These are phyloP conservation scores for Leptomonas pyrrhocoris DNA, from an alignment of 208 protist genomes.

Conservation along the genomic window DNA sequence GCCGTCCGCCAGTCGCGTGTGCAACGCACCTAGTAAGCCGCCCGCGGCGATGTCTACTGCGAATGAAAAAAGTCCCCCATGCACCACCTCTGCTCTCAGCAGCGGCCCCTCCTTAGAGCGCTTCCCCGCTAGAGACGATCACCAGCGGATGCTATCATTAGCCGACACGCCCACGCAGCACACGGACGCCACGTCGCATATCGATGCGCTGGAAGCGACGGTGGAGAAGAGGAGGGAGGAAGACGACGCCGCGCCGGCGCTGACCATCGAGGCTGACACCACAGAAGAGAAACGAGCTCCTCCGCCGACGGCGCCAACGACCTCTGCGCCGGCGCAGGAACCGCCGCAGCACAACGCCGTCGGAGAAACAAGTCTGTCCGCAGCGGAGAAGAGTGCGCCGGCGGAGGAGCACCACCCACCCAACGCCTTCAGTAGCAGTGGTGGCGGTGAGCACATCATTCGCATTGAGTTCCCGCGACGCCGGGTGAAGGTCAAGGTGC, in stretches of 20 bases:
- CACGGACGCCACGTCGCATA: neutral
- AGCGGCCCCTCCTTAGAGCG: constrained; percentile 19
- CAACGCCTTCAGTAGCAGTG: neutral
- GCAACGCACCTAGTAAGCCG: neutral
- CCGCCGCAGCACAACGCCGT: neutral
- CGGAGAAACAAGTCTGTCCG: neutral
- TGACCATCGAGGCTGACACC: neutral
- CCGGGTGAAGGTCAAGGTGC: constrained; percentile 29
- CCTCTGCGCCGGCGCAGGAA: neutral
- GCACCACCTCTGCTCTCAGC: neutral
- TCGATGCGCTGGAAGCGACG: neutral
- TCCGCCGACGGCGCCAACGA: neutral
- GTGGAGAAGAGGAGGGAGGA: neutral
- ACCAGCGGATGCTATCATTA: neutral
- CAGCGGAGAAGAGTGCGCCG: neutral
- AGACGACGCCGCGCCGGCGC: neutral
- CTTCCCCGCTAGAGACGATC: constrained; percentile 21
- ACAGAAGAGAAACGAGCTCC: constrained; percentile 3
- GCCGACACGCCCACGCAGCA: constrained; percentile 1
- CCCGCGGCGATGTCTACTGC: neutral
- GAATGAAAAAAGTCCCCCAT: neutral
- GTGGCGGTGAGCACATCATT: neutral
- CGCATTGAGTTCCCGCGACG: constrained; percentile 19
- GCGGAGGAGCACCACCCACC: neutral
- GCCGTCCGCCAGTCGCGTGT: neutral